Evolutionary conservation across 2,329 filamentous ascomycete species (phyloP).

Genomic region (Emergomyces orientalis): DNA sequence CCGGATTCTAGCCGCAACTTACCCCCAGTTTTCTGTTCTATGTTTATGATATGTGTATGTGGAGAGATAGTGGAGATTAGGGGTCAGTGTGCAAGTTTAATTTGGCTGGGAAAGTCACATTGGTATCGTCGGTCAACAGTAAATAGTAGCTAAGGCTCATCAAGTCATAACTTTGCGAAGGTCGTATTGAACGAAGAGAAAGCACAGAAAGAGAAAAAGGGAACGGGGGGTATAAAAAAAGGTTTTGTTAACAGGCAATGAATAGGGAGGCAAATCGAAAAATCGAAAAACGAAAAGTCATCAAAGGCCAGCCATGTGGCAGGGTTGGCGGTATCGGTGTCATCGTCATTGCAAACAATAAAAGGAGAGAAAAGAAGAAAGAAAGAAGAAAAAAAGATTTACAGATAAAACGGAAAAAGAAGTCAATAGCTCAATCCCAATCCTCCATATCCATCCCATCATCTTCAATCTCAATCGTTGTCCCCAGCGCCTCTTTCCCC

Average conservation of each 20-base stretch:
- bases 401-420: background rate
- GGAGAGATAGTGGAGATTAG: background rate
- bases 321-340: background rate
- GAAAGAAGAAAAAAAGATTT: background rate
- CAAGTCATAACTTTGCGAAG: background rate
- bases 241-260: background rate
- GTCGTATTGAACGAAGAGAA: background rate
- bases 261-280: background rate
- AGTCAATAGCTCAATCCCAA: slow-evolving; percentile 18
- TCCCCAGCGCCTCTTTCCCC: slow-evolving; percentile 75
- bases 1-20: background rate
- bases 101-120: background rate
- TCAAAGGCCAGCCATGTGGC: background rate
- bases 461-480: slow-evolving; percentile 56
- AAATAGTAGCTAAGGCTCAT: background rate
- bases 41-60: background rate
- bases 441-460: slow-evolving; percentile 32
- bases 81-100: background rate
- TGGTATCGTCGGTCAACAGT: background rate
- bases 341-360: background rate
- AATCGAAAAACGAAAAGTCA: background rate
- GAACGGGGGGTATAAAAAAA: background rate
- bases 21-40: background rate
- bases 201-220: background rate
- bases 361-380: background rate